Conservation (phyloP, 305 asterid species). For the Salvia sclarea region DNA sequence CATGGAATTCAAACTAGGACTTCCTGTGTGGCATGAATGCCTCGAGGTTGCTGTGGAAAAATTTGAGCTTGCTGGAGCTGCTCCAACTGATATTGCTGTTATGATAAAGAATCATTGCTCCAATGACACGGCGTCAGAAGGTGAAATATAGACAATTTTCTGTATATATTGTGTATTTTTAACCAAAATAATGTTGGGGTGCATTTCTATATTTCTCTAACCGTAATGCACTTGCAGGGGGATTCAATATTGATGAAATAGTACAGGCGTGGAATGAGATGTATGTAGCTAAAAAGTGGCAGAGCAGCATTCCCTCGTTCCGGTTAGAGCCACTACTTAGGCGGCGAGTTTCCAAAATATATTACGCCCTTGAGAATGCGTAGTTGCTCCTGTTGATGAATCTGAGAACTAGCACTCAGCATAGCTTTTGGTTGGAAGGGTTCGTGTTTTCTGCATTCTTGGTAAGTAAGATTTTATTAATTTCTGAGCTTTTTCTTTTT, state of each 20-base stretch:
- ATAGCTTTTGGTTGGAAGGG: conserved; percentile 30
- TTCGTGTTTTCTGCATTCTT: conserved; percentile 34
- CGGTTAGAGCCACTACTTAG: conserved; percentile 79
- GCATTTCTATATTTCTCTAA: conserved; percentile 32
- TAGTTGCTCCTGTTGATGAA: conserved; percentile 43
- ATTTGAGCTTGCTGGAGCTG: conserved; percentile 87
- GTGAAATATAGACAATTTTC: conserved; percentile 40
- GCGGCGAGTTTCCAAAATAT: conserved; percentile 70
- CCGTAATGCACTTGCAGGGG: conserved; percentile 51
- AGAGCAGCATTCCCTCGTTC: conserved; percentile 57
- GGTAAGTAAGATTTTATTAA: conserved; percentile 36
- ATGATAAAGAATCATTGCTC: conserved; percentile 88
- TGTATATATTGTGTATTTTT: conserved; percentile 13
- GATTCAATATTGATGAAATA: conserved; percentile 85
- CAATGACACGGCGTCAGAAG: conserved; percentile 61
- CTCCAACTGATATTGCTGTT: conserved; percentile 82
- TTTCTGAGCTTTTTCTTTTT: neutral
- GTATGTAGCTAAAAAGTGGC: conserved; percentile 86
- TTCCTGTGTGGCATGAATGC: conserved; percentile 92
- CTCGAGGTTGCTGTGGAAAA: conserved; percentile 82
- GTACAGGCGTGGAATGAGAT: conserved; percentile 95
- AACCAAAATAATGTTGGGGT: neutral
- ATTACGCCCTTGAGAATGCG: conserved; percentile 61
- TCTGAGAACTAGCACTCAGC: conserved; percentile 26
- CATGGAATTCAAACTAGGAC: conserved; percentile 78